Evolutionary conservation across 148 eudicot genomes (phyloP), one percentile per base, ranked within the genome.

Genomic region (Dianthus caryophyllus): DNA sequence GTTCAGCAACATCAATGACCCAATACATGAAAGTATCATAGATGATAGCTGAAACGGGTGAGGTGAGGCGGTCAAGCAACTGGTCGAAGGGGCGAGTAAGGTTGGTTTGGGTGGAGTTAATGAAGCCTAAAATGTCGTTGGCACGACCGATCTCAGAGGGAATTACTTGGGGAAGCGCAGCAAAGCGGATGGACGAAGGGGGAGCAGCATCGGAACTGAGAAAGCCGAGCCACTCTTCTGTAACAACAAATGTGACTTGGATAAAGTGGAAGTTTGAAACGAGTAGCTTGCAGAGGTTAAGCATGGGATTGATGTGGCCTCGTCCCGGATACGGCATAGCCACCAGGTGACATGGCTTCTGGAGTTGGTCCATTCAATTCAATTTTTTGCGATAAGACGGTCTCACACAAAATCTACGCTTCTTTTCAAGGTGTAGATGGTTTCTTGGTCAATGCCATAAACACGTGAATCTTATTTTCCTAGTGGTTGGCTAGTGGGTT

Each of bases 271-370:
- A 15, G 41, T 18, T 70, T 24, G 62, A 49, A 22, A 75, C 50
- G 9, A 88, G 60, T 5, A 80, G 68, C 20, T 75, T 82, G 83
- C 95, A 85, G 71, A 88, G 79, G 78, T 79, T 84, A 47, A 87
- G 77, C 80, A 87, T 74, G 0, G 91, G 86, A 79, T 87, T 87
- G 33, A 87, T 70, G 78, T 87, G 88, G 70, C 91, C 91, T 41
- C 88, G 50, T 6, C 88, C 88, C 1, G 91, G 88, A 22, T 72
- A 84, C 0, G 91, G 87, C 53, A 84, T 76, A 52, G 79, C 85
- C 63, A 87, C 88, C 69, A 84, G 57, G 76, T 87, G 88, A 70
- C 65, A 56, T 27, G 4, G 56, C 2, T 60, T 41, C 9, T 25
- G 39, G 64, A 38, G 18, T 56, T 29, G 36, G 33, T 56, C 57